Conservation (phyloP, 192 early-diverging fungal genomes). For the Gryganskiella cystojenkinii region DNA sequence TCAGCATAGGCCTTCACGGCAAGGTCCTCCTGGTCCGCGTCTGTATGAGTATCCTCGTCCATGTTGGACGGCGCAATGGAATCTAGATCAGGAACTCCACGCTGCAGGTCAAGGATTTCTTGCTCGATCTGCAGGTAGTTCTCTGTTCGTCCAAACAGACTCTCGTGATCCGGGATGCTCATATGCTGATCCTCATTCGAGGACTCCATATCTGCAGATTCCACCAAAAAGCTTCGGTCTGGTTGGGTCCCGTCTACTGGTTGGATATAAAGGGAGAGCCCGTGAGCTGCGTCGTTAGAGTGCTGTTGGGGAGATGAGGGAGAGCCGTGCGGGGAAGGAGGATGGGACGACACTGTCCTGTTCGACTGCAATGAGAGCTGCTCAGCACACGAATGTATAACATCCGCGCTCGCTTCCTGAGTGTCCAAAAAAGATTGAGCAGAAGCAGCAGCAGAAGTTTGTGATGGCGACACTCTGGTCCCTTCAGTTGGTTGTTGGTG, state of each 20-base stretch:
- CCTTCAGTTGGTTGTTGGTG: background rate
- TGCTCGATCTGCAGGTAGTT: constrained; percentile 35
- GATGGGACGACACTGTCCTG: too few species aligned
- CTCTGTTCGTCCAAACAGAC: constrained; percentile 36
- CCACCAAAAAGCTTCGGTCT: background rate
- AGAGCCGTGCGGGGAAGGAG: too few species aligned
- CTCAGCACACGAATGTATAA: too few species aligned
- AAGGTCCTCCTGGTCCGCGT: constrained; percentile 38
- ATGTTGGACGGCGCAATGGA: background rate
- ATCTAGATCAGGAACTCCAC: background rate
- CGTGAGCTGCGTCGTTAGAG: background rate
- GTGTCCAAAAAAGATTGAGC: too few species aligned
- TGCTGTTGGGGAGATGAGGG: too few species aligned
- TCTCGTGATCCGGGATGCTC: constrained; percentile 36
- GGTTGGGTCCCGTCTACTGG: background rate
- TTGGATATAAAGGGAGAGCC: background rate
- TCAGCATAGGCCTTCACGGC: constrained; percentile 40
- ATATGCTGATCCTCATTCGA: constrained; percentile 21
- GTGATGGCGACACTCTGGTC: too few species aligned
- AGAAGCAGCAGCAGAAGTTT: too few species aligned
- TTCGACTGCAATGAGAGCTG: too few species aligned
- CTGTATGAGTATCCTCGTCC: constrained; percentile 23
- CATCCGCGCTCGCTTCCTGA: too few species aligned
- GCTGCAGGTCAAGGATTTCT: constrained; percentile 37
- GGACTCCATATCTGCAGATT: constrained; percentile 1